Conservation (phyloP, 2,329 filamentous ascomycete genomes). For the Aspergillus pseudoterreus region DNA sequence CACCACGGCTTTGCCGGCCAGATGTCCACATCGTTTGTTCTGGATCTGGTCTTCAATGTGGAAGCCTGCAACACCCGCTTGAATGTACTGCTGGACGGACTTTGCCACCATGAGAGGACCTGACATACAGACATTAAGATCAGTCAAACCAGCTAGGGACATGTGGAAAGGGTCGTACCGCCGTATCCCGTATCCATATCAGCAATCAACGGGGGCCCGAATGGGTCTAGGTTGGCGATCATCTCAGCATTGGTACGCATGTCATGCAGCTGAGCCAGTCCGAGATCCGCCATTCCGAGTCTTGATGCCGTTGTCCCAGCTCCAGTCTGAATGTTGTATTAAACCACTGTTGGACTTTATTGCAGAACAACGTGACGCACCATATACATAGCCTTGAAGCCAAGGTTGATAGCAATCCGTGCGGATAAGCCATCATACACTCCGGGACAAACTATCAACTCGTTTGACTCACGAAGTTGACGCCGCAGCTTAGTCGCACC, state of each 20-base stretch:
- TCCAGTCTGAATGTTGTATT: slow-evolving; percentile 50
- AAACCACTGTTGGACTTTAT: neutral
- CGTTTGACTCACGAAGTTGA: slow-evolving; percentile 24
- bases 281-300: slow-evolving; percentile 62
- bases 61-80: slow-evolving; percentile 52
- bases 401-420: slow-evolving; percentile 58
- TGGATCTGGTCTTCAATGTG: slow-evolving; percentile 57
- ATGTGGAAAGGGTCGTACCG: slow-evolving; percentile 22
- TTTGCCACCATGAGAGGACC: slow-evolving; percentile 46
- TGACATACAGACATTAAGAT: slow-evolving; percentile 1
- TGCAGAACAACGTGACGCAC: slow-evolving; percentile 34
- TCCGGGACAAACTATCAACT: slow-evolving; percentile 56
- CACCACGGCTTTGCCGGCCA: slow-evolving; percentile 39
- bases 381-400: slow-evolving; percentile 66
- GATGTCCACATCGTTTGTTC: slow-evolving; percentile 40
- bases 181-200: slow-evolving; percentile 55
- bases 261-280: slow-evolving; percentile 58
- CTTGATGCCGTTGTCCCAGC: slow-evolving; percentile 60
- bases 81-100: slow-evolving; percentile 48
- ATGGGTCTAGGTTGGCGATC: slow-evolving; percentile 58
- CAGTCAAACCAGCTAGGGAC: too few relatives aligned
- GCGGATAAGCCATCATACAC: slow-evolving; percentile 68
- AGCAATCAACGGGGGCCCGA: slow-evolving; percentile 55
- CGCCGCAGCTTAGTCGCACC: slow-evolving; percentile 28
- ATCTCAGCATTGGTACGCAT: slow-evolving; percentile 63